These are phyloP conservation scores for Chaetoscypha palmicola DNA, from an alignment of 2,329 filamentous ascomycete genomes.

Conservation along the genomic window DNA sequence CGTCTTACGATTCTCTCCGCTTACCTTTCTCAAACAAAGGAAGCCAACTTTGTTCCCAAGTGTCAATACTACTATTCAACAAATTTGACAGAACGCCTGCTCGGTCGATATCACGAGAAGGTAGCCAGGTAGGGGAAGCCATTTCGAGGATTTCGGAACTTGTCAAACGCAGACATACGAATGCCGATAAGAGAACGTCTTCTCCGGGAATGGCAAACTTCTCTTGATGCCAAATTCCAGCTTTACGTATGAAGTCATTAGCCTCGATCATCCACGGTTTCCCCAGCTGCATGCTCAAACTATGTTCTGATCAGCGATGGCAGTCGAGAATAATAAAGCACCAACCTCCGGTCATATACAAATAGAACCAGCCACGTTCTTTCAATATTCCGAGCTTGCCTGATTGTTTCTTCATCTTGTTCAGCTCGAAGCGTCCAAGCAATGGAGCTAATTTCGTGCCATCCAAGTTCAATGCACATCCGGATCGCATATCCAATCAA, in stretches of 20 bases:
- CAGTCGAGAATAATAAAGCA: not conserved
- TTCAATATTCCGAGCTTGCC: constrained; percentile 32
- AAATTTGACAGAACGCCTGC: constrained; percentile 13
- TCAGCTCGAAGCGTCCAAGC: too few species aligned
- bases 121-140: constrained; percentile 7
- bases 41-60: constrained; percentile 18
- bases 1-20: too few species aligned
- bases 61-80: constrained; percentile 14
- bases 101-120: not conserved
- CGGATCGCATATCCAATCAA: constrained; percentile 36
- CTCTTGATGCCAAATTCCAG: constrained; percentile 32
- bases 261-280: constrained; percentile 38
- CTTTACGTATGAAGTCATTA: constrained; percentile 33
- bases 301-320: constrained; percentile 12
- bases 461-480: constrained; percentile 36
- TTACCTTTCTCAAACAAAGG: constrained; percentile 15
- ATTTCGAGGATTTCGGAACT: constrained; percentile 32
- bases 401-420: constrained; percentile 5
- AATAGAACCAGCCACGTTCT: constrained; percentile 35
- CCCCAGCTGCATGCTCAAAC: constrained; percentile 36
- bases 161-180: constrained; percentile 33
- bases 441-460: constrained; percentile 28
- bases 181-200: constrained; percentile 33
- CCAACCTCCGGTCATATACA: constrained; percentile 36
- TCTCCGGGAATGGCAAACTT: constrained; percentile 27